These are phyloP conservation scores for Fusarium anguioides DNA, from an alignment of 2,329 filamentous ascomycete genomes.

Conservation along the genomic window DNA sequence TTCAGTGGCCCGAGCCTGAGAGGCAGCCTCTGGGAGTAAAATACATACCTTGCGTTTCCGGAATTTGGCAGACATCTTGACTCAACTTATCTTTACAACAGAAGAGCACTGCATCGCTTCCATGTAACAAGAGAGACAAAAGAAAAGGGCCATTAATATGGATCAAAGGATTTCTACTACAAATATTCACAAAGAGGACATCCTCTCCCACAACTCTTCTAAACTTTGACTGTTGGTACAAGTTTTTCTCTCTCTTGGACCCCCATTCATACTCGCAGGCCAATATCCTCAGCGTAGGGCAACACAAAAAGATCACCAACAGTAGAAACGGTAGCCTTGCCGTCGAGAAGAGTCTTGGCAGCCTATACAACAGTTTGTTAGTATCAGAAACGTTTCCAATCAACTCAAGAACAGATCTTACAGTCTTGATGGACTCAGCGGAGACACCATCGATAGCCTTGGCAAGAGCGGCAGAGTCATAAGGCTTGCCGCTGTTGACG, in stretches of 20 bases:
- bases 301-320: conserved; percentile 93
- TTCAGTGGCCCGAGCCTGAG: not conserved
- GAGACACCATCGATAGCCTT: conserved; percentile 85
- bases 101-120: not conserved
- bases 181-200: conserved; percentile 59
- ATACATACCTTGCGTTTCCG: no score
- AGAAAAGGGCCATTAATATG: conserved; percentile 34
- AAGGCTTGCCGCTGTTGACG: conserved; percentile 82
- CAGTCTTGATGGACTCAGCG: conserved; percentile 84
- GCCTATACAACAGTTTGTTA: conserved; percentile 66
- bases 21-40: not conserved
- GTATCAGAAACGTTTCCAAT: conserved; percentile 42
- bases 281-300: conserved; percentile 93
- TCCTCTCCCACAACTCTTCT: conserved; percentile 51
- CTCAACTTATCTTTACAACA: not conserved
- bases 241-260: conserved; percentile 49
- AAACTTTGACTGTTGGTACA: conserved; percentile 59
- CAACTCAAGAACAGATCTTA: conserved; percentile 60
- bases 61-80: not conserved
- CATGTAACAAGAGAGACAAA: conserved; percentile 18
- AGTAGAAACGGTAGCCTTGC: conserved; percentile 87
- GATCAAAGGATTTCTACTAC: conserved; percentile 56
- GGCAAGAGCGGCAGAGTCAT: conserved; percentile 83
- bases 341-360: conserved; percentile 86
- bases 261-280: conserved; percentile 84